phyloP scores from a whole-genome alignment of 1,284 basidiomycete genomes.

The Kwoniella shivajii region DNA sequence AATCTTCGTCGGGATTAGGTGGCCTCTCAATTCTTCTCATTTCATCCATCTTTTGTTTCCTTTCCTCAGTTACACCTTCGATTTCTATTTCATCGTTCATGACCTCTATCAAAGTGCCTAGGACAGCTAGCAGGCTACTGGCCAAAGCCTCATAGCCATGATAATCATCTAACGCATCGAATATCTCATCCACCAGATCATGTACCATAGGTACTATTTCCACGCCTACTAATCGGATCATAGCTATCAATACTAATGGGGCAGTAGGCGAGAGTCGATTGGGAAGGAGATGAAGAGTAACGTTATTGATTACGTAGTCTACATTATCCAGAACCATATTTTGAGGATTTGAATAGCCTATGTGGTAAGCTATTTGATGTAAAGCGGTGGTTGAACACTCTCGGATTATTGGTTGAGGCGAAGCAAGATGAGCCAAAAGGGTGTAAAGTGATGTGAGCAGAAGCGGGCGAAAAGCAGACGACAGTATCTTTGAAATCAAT shows the following conservation, averaged over 20 bases:
- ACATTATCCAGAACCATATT: conserved; percentile 88
- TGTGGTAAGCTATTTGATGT: conserved; percentile 65
- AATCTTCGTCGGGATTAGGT: conserved; percentile 45
- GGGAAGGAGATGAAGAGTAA: conserved; percentile 75
- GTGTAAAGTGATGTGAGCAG: conserved; percentile 80
- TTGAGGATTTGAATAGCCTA: conserved; percentile 77
- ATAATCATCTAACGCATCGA: conserved; percentile 88
- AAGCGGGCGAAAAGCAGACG: conserved; percentile 60
- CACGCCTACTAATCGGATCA: conserved; percentile 79
- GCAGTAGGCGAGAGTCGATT: conserved; percentile 67
- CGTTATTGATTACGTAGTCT: conserved; percentile 87
- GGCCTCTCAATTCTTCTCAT: conserved; percentile 52
- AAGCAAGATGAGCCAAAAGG: conserved; percentile 76
- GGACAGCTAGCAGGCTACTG: conserved; percentile 61
- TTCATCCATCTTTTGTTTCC: conserved; percentile 29
- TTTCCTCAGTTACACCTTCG: conserved; percentile 34
- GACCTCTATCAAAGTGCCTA: conserved; percentile 85
- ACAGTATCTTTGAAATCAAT: conserved; percentile 65
- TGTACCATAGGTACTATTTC: conserved; percentile 82
- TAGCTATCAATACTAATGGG: conserved; percentile 69
- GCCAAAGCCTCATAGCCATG: conserved; percentile 73
- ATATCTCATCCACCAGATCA: conserved; percentile 92
- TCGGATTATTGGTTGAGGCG: conserved; percentile 66
- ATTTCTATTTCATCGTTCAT: conserved; percentile 67
- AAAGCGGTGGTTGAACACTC: conserved; percentile 71